Conservation (phyloP, 768 basidiomycete genomes). For the Pilatotrama ljubarskyi region DNA sequence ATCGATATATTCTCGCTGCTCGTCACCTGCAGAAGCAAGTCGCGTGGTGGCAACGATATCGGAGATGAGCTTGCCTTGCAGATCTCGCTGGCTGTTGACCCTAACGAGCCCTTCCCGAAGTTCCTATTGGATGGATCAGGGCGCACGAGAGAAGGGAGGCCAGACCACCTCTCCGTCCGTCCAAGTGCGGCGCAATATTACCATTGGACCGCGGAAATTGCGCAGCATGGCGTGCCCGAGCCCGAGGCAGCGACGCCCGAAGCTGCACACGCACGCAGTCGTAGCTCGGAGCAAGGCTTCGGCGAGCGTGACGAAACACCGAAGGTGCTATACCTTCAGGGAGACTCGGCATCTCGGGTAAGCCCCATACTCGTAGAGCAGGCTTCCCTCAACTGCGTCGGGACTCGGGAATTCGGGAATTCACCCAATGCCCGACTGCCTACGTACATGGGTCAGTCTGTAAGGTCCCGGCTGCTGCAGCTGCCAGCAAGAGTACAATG, state of each 20-base stretch:
- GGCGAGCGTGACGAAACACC: no score
- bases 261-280: no score
- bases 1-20: neutral
- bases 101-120: neutral
- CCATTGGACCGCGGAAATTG: neutral
- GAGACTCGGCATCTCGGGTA: no score
- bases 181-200: neutral
- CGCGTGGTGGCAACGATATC: neutral
- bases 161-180: no score
- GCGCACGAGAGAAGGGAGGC: neutral
- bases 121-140: neutral
- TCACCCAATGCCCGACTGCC: no score
- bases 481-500: neutral
- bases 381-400: no score
- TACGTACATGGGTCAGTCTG: no score
- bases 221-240: neutral
- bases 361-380: no score
- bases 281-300: no score
- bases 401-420: no score
- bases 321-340: neutral
- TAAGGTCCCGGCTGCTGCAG: no score
- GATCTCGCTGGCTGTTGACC: neutral
- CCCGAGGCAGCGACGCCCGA: neutral
- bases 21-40: neutral
- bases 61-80: conserved; percentile 1